A percentile compares a stretch with the other conserved stretches of the same genome.
Conservation (phyloP, 2,329 filamentous ascomycete genomes). For the Tolypocladium sp. region DNA sequence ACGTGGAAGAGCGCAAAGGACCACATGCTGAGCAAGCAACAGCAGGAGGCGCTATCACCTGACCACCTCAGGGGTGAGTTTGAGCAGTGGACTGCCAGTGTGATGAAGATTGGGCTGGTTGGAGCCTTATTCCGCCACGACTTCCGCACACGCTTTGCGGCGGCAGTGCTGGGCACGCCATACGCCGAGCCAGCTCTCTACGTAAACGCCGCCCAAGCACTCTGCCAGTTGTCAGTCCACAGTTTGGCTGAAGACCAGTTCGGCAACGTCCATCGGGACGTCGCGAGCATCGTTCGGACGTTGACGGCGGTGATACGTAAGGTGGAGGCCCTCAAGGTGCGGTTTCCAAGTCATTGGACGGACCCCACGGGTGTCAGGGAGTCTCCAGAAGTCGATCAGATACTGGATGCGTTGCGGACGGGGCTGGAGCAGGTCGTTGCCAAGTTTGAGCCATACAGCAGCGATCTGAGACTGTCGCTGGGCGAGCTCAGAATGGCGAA, state of each 20-base stretch:
- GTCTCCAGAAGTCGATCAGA: constrained; percentile 59
- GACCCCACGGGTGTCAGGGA: constrained; percentile 53
- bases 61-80: constrained; percentile 40
- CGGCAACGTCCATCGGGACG: constrained; percentile 77
- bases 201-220: constrained; percentile 60
- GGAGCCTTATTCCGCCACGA: constrained; percentile 63
- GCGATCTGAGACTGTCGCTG: constrained; percentile 58
- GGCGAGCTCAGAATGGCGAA: constrained; percentile 66
- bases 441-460: constrained; percentile 67
- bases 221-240: constrained; percentile 60
- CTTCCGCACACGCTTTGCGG: constrained; percentile 54
- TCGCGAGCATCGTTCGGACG: constrained; percentile 63
- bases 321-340: constrained; percentile 57
- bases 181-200: constrained; percentile 61
- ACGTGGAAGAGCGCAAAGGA: constrained; percentile 37
- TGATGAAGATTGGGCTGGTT: constrained; percentile 41
- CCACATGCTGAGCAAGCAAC: constrained; percentile 40
- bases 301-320: constrained; percentile 61
- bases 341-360: constrained; percentile 65
- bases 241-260: constrained; percentile 75
- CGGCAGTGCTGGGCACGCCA: constrained; percentile 64
- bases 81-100: constrained; percentile 33
- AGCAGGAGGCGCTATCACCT: constrained; percentile 42
- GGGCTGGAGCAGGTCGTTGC: constrained; percentile 57
- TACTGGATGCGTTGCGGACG: constrained; percentile 55